These are phyloP conservation scores for Colletotrichum sp. DNA, from an alignment of 2,329 filamentous ascomycete genomes.

Conservation along the genomic window DNA sequence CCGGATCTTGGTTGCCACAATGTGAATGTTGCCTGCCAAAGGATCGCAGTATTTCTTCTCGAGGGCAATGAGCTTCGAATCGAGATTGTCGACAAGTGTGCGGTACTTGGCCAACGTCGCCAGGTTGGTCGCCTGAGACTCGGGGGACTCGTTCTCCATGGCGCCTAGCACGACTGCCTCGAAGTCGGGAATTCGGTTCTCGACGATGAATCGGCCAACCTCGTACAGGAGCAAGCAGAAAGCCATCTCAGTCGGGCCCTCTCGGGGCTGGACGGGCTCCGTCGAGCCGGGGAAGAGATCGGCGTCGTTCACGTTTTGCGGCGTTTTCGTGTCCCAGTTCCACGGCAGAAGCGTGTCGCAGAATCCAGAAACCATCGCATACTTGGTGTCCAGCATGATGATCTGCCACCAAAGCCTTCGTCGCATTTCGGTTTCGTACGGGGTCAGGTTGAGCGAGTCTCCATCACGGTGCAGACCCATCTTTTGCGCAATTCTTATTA, in stretches of 20 bases:
- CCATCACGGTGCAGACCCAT: slow-evolving; percentile 72
- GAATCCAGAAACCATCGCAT: slow-evolving; percentile 62
- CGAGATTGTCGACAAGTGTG: slow-evolving; percentile 45
- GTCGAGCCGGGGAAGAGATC: slow-evolving; percentile 61
- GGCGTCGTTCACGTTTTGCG: slow-evolving; percentile 63
- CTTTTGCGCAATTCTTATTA: slow-evolving; percentile 69
- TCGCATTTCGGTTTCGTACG: slow-evolving; percentile 73
- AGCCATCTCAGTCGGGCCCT: slow-evolving; percentile 67
- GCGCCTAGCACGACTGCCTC: slow-evolving; percentile 43
- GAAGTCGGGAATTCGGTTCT: slow-evolving; percentile 43
- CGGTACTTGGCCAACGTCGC: slow-evolving; percentile 47
- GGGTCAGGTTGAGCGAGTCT: slow-evolving; percentile 57
- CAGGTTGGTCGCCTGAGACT: slow-evolving; percentile 52
- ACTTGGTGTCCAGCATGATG: slow-evolving; percentile 61
- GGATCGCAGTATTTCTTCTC: slow-evolving; percentile 57
- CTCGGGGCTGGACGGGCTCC: slow-evolving; percentile 54
- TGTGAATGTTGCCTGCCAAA: slow-evolving; percentile 57
- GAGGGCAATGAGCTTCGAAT: slow-evolving; percentile 47
- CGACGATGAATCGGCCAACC: slow-evolving; percentile 54
- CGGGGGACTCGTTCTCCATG: slow-evolving; percentile 43
- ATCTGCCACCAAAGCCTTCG: slow-evolving; percentile 72
- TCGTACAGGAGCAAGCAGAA: slow-evolving; percentile 58
- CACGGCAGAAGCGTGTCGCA: slow-evolving; percentile 56
- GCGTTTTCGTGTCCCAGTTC: slow-evolving; percentile 62
- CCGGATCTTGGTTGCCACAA: slow-evolving; percentile 53